Conservation (phyloP, 805 yeast species). For the Saccharomycopsis malanga region DNA sequence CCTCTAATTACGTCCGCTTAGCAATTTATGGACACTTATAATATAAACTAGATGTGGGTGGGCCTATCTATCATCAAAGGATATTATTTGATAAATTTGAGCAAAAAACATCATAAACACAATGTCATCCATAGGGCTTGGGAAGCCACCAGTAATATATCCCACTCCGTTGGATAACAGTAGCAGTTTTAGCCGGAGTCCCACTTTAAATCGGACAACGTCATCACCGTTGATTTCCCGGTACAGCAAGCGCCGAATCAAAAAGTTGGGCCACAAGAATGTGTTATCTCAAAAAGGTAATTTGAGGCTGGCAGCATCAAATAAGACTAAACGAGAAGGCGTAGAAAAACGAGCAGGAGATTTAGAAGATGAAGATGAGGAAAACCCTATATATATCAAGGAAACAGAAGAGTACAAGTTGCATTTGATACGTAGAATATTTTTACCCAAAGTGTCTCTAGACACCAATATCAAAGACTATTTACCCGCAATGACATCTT, state of each 20-base stretch:
- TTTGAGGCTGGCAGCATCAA: background rate
- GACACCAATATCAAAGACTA: slow-evolving; percentile 23
- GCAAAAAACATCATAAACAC: too few relatives aligned
- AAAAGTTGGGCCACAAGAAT: slow-evolving; percentile 7
- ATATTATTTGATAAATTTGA: too few relatives aligned
- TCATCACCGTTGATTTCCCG: slow-evolving; percentile 14
- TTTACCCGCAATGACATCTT: slow-evolving; percentile 36
- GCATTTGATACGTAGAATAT: slow-evolving; percentile 25
- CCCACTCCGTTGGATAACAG: slow-evolving; percentile 19
- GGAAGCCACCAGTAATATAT: slow-evolving; percentile 21
- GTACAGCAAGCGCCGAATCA: slow-evolving; percentile 14
- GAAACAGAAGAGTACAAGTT: slow-evolving; percentile 27
- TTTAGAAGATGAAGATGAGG: too few relatives aligned
- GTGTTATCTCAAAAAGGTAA: background rate
- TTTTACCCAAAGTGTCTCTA: slow-evolving; percentile 24
- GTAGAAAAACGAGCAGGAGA: too few relatives aligned
- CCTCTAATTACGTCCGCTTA: too few relatives aligned
- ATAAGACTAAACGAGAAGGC: too few relatives aligned
- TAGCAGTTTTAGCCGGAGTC: background rate
- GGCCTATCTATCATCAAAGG: too few relatives aligned
- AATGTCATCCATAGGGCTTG: slow-evolving; percentile 21
- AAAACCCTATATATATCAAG: slow-evolving; percentile 19
- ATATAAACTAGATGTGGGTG: too few relatives aligned
- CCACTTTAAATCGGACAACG: background rate
- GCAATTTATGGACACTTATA: too few relatives aligned